phyloP scores from a whole-genome alignment of 2,329 filamentous ascomycete species.

The Neurospora crassa region DNA sequence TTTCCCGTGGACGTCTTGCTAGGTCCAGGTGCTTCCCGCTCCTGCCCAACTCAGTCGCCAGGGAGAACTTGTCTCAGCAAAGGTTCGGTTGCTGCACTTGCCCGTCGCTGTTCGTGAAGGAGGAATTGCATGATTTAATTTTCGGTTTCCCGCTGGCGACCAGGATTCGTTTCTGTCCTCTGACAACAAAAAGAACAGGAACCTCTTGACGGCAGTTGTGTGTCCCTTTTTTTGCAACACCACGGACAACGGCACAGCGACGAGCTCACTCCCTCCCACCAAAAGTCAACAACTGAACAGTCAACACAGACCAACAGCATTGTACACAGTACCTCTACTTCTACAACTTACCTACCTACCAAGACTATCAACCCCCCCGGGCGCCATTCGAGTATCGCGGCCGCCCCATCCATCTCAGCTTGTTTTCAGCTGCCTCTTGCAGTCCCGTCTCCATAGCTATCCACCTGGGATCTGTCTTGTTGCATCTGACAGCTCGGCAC shows the following conservation, averaged over 20 bases:
- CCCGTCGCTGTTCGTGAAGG: neutral
- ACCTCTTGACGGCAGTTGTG: neutral
- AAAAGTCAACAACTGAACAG: neutral
- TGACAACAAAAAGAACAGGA: neutral
- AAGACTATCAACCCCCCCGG: too few species aligned
- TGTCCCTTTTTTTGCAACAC: neutral
- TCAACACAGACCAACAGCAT: neutral
- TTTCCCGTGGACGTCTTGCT: neutral
- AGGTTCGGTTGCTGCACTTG: neutral
- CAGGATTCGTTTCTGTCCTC: neutral
- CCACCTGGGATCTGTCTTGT: neutral
- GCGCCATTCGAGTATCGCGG: neutral
- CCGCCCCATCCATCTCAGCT: too few species aligned
- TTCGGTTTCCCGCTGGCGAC: neutral
- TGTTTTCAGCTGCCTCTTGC: too few species aligned
- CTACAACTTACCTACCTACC: too few species aligned
- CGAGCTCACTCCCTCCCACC: neutral
- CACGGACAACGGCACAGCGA: neutral
- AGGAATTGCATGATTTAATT: neutral
- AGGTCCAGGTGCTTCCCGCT: neutral
- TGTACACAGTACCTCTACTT: neutral
- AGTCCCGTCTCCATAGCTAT: too few species aligned
- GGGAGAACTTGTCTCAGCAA: neutral
- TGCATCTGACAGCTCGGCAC: neutral
- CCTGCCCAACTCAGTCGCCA: neutral